Percentiles rank a stretch among this genome's conserved stretches.
Evolutionary conservation across 345 rosid species (phyloP).

Genomic region (Arabis hirsuta): DNA sequence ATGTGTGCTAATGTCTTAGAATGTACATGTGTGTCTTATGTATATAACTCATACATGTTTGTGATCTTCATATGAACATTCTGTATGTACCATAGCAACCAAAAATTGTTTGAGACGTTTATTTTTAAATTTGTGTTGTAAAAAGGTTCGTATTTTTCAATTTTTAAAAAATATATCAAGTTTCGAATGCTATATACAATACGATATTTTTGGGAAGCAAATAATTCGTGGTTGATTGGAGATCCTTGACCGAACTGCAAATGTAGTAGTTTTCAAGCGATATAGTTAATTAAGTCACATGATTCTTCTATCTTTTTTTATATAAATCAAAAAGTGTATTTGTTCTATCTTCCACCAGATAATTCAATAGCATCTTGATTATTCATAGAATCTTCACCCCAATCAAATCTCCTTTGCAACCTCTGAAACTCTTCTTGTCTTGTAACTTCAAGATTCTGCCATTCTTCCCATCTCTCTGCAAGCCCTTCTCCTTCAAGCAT

Average conservation of each 20-base stretch:
- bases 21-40: conserved; percentile 19
- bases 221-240: too few relatives aligned
- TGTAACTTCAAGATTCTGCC: conserved; percentile 88
- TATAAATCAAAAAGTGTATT: not conserved
- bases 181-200: not conserved
- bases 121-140: not conserved
- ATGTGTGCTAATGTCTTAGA: conserved; percentile 28
- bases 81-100: conserved; percentile 5
- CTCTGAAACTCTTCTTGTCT: conserved; percentile 89
- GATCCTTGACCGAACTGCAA: too few relatives aligned
- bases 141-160: not conserved
- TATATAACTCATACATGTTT: conserved; percentile 28
- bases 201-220: not conserved
- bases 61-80: conserved; percentile 31
- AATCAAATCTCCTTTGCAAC: conserved; percentile 82
- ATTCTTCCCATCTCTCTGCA: conserved; percentile 99
- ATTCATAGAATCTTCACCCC: conserved; percentile 86
- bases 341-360: conserved; percentile 85
- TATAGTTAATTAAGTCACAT: not conserved
- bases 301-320: not conserved
- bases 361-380: conserved; percentile 90
- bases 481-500: conserved; percentile 99
- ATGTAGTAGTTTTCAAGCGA: too few relatives aligned
- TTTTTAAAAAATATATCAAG: not conserved
- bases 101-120: not conserved